phyloP scores from a whole-genome alignment of 805 yeast species.

The Sugiyamaella valdiviana region DNA sequence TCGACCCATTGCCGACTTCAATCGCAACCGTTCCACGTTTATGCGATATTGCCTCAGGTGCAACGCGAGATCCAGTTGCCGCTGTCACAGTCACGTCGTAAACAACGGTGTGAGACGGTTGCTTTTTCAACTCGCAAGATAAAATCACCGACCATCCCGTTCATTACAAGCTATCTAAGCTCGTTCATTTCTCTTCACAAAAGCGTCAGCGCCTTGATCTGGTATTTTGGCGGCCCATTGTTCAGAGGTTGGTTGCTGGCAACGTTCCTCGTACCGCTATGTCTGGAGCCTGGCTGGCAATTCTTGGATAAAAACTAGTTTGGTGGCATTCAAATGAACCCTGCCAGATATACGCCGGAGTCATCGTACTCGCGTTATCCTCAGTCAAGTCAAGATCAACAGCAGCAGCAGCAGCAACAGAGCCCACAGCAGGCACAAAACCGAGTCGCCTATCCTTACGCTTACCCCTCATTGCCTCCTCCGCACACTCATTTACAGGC shows the following conservation, averaged over 20 bases:
- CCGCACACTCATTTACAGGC: background rate
- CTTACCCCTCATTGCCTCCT: no score
- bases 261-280: background rate
- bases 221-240: background rate
- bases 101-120: background rate
- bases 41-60: background rate
- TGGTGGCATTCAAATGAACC: constrained; percentile 3
- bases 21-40: no score
- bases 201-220: background rate
- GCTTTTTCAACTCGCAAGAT: background rate
- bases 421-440: constrained; percentile 9
- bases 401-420: constrained; percentile 13
- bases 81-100: background rate
- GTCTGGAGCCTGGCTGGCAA: background rate
- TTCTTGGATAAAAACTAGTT: background rate
- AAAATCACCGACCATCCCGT: background rate
- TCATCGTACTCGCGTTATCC: constrained; percentile 10
- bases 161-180: background rate
- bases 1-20: no score
- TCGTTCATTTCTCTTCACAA: background rate
- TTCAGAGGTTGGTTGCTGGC: background rate
- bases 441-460: background rate
- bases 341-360: constrained; percentile 4
- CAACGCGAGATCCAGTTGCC: background rate
- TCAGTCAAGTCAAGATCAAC: constrained; percentile 13